Evolutionary conservation across 2,329 filamentous ascomycete species (phyloP), one percentile per base, ranked within the genome.

Genomic region (Meredithiella fracta): DNA sequence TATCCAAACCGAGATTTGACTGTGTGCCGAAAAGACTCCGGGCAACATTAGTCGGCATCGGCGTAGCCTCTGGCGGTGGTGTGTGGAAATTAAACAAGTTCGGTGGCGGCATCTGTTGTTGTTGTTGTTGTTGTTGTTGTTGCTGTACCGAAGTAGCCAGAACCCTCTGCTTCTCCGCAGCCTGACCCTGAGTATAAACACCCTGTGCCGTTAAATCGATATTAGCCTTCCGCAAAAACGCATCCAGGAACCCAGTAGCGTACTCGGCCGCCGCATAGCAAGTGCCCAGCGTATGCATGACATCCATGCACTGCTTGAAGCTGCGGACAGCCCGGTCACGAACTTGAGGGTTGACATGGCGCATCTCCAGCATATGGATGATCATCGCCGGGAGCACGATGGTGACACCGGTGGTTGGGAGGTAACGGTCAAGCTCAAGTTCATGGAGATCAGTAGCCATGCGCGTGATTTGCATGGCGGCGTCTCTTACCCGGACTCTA

Each of bases 211-310:
- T 77, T 40, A 88, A 73, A 56, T 86, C 81, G 60, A 92, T 89
- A 57, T 86, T 82, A 7, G 87, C 87, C 70, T 94, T 94, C 60
- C 86, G 82, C 60, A 95, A 85, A 0, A 89, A 88, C 1, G 89
- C 88, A 65, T 94, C 87, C n/a, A 96, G 75, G 71, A 96, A 96
- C 1, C 86, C 86, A 0, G 86, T 91, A n/a, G 88, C 89, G 63
- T 92, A 95, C 67, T 96, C 90, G n/a, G 91, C 91, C 0, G 90
- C 89, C 0, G 89, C 83, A 64, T 97, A 96, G 29, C 89, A 86
- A 64, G 95, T 88, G 38, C 89, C 81, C 17, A 97, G 75, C 60
- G 83, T 84, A 66, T 89, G 83, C 74, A 96, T 85, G 58, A 95
- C 88, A 50, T 83, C 79, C 87, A 96, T 95, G 70, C 91, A 96